Percentiles rank a stretch among this genome's conserved stretches.
These are phyloP conservation scores for Aspergillus sp. DNA, from an alignment of 2,329 filamentous ascomycete species.

Conservation along the genomic window DNA sequence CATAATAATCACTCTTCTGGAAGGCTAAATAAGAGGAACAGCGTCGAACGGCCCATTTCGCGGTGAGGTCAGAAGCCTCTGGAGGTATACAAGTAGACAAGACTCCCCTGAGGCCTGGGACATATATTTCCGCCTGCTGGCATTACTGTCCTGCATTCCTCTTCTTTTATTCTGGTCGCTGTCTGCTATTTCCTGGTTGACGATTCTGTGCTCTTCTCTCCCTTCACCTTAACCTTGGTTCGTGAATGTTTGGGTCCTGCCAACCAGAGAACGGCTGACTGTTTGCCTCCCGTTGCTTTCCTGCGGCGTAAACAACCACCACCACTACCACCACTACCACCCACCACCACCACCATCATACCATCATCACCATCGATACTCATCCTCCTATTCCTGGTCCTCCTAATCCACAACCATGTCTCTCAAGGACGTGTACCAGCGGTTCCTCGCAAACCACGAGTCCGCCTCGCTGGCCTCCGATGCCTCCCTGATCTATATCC, in stretches of 20 bases:
- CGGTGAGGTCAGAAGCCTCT: too few species aligned
- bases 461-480: slow-evolving; percentile 53
- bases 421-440: slow-evolving; percentile 52
- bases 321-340: too few species aligned
- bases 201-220: neutral
- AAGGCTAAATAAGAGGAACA: too few species aligned
- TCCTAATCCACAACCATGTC: slow-evolving; percentile 25
- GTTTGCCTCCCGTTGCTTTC: too few species aligned
- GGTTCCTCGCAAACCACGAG: slow-evolving; percentile 59
- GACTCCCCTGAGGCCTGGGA: too few species aligned
- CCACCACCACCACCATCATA: neutral
- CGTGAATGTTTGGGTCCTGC: neutral
- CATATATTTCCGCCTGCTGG: too few species aligned
- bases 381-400: neutral
- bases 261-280: neutral
- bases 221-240: neutral
- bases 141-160: too few species aligned
- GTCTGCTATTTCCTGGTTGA: neutral
- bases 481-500: slow-evolving; percentile 77
- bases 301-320: too few species aligned
- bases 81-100: too few species aligned
- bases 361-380: neutral
- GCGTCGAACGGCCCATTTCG: too few species aligned
- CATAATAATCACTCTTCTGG: too few species aligned
- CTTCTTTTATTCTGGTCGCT: neutral